Base-by-base conservation (phyloP, 257 asterid species). In the Solanum chaucha region DNA sequence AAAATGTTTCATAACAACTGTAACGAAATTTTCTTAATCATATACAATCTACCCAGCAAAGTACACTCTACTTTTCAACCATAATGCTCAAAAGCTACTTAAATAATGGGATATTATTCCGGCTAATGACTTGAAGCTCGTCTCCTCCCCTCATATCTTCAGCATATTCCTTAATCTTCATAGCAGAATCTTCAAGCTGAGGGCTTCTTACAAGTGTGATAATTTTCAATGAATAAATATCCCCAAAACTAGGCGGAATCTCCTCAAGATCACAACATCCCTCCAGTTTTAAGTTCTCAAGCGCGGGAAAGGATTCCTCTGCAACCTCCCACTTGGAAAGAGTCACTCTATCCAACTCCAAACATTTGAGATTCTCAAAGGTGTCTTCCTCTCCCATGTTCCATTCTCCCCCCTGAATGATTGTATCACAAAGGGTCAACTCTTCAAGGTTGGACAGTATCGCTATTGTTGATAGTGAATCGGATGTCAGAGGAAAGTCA, bases 321-420 rank as follows among this genome's bases (percentile, higher is more conserved):
- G 6, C 5, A 22, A 36, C 20, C 82, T 10, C 55, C 82, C 32
- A 74, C 55, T 74, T 73, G 24, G 82, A 17, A 74, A 74, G 55
- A 5, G 3, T 36, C 20, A 22, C 11, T 20, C 0, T 0, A 1
- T 0, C 0, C 6, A 74, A 36, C 0, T 11, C 2, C 55, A 74
- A 74, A 36, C 0, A 74, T 74, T 74, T 74, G 55, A 74, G 82
- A 20, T 36, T 74, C 55, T 10, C 3, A 12, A 73, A 73, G 82
- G 19, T 73, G 20, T 35, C 10, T 20, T 73, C 82, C 51, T 73
- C 55, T 6, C 51, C 19, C 32, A 73, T 36, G 82, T 73, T 73
- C 82, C 82, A 73, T n/a, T 19, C 46, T 22, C 3, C 75, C 0
- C 73, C 75, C 5, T 41, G 11, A 6, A 87, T 10, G 72, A 71